Conservation (phyloP, 2,329 filamentous ascomycete species). For the Microsporum canis region DNA sequence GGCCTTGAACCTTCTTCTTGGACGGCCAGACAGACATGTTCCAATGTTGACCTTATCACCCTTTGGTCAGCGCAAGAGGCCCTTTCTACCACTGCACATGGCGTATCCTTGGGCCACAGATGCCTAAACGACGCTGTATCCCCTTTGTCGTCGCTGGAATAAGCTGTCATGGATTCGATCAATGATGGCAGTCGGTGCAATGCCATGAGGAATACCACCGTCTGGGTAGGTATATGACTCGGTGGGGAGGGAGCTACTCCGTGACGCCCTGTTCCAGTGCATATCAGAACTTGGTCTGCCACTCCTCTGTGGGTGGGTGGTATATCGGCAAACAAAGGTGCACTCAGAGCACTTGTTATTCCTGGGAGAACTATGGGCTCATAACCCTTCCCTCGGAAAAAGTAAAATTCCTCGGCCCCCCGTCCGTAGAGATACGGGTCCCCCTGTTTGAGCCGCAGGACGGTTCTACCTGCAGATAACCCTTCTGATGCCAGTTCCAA, state of each 20-base stretch:
- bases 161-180: constrained; percentile 53
- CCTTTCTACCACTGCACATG: constrained; percentile 85
- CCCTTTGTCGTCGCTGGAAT: constrained; percentile 20
- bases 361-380: constrained; percentile 68
- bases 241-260: constrained; percentile 74
- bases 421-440: constrained; percentile 95
- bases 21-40: constrained; percentile 67
- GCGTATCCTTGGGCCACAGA: constrained; percentile 62
- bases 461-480: constrained; percentile 58
- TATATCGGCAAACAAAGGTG: constrained; percentile 77
- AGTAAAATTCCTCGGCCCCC: constrained; percentile 82
- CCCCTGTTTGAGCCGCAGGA: constrained; percentile 86
- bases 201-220: constrained; percentile 91
- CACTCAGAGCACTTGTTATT: constrained; percentile 76
- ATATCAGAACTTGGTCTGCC: constrained; percentile 87
- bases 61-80: constrained; percentile 91
- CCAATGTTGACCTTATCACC: constrained; percentile 76
- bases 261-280: constrained; percentile 89
- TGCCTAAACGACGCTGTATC: constrained; percentile 13
- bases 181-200: constrained; percentile 71
- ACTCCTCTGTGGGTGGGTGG: constrained; percentile 82
- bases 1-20: constrained; percentile 82
- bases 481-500: constrained; percentile 64
- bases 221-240: constrained; percentile 61
- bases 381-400: constrained; percentile 63